Evolutionary conservation across 1,284 basidiomycete genomes (phyloP), one percentile per base, ranked within the genome.

Genomic region (Ustilago shanxiensis): DNA sequence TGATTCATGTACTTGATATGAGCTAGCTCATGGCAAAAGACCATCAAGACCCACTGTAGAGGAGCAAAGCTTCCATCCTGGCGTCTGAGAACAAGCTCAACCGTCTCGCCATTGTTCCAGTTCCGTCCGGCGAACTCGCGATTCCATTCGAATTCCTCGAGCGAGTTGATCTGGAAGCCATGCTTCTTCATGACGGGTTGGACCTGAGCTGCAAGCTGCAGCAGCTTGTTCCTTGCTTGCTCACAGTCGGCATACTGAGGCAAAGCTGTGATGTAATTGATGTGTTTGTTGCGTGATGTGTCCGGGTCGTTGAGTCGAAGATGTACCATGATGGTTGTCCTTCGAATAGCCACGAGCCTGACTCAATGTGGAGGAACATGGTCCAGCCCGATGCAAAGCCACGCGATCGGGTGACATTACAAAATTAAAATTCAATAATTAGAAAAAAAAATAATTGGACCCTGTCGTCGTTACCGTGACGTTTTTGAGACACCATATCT

Each of bases 1-100:
- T 82, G 79, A 28, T 82, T 80, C 80, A 82, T 82, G 51, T 79
- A 73, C 60, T 71, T 75, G 58, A 77, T 79, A 41, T 82, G 80
- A 13, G 80, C 80, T 24, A 82, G 58, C 60, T 82, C 80, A 44
- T 82, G 80, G 57, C 72, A 75, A 33, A 82, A 79, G 11, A 82
- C 80, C 66, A 72, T 71, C 14, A 81, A 52, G 9, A 81, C 70
- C 66, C 72, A 72, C 33, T 79, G 72, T 10, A 80, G 50, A 20
- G 80, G 80, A 2, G 72, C 66, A 54, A 79, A 82, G 31, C 45
- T 62, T 18, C 79, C 79, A 51, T 77, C 66, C 24, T 65, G 65
- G 5, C 73, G 64, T 20, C 77, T 53, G 2, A 82, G 72, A 20
- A 82, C 74, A 16, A 82, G 65, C 44, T 80, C 80, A 33, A 82